phyloP scores from a whole-genome alignment of 257 asterid genomes.

The Solanum appendiculatum region DNA sequence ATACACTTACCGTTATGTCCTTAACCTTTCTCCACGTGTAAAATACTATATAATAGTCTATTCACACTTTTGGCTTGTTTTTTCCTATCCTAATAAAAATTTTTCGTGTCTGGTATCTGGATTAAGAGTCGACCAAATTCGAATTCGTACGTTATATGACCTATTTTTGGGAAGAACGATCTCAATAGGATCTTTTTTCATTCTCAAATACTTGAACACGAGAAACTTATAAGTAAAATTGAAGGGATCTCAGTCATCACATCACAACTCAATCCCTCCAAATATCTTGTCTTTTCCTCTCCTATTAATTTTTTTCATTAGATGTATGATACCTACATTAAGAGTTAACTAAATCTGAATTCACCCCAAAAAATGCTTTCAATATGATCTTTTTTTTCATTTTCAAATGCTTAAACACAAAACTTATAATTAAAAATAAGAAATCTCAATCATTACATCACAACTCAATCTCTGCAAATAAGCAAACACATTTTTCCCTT shows the following conservation, averaged over 20 bases:
- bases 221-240: neutral
- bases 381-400: neutral
- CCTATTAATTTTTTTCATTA: no score
- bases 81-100: no score
- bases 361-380: no score
- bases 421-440: neutral
- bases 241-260: neutral
- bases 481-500: neutral
- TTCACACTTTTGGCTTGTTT: neutral
- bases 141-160: rapidly evolving
- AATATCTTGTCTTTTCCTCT: no score
- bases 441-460: rapidly evolving
- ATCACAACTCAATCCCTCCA: neutral
- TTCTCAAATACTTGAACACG: rapidly evolving
- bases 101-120: rapidly evolving
- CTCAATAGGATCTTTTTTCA: neutral
- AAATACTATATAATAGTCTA: neutral
- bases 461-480: neutral
- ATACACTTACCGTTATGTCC: neutral
- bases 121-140: neutral
- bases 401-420: rapidly evolving
- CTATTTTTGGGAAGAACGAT: neutral
- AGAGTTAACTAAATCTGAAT: no score
- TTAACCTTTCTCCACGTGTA: neutral
- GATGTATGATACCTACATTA: no score